Conservation (phyloP, 2,329 filamentous ascomycete species). For the Colletotrichum melonis region DNA sequence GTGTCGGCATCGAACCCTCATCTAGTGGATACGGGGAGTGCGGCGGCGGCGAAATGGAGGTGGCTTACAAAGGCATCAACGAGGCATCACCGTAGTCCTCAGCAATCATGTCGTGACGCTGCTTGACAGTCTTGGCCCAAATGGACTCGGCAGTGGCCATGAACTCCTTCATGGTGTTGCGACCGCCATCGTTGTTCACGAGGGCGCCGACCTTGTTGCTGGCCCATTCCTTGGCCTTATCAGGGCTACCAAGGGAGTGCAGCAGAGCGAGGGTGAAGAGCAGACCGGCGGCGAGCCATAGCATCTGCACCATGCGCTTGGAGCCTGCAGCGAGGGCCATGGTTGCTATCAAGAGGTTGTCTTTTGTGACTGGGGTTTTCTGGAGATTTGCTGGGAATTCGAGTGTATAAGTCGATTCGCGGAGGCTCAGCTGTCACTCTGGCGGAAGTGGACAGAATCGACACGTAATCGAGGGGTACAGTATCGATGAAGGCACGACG, state of each 20-base stretch:
- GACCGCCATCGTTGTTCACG: constrained; percentile 9
- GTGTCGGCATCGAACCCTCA: background rate
- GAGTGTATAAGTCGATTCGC: background rate
- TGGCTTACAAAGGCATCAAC: constrained; percentile 39
- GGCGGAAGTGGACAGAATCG: background rate
- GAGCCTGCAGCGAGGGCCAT: background rate
- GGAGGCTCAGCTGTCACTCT: background rate
- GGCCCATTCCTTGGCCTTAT: constrained; percentile 41
- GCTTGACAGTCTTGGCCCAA: constrained; percentile 44
- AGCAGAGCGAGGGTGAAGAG: constrained; percentile 41
- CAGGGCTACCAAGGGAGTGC: constrained; percentile 36
- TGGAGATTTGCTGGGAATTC: background rate
- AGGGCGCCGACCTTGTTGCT: constrained; percentile 33
- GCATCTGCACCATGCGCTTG: constrained; percentile 36
- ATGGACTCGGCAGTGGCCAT: constrained; percentile 38
- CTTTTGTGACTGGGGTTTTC: background rate
- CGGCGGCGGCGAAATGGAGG: background rate
- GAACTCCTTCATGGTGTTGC: constrained; percentile 35
- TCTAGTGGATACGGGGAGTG: background rate
- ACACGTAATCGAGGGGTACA: background rate
- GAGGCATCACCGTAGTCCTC: constrained; percentile 39
- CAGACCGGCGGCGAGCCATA: constrained; percentile 39
- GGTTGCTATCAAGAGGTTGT: background rate
- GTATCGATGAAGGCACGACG: background rate
- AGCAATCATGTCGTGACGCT: constrained; percentile 42